Evolutionary conservation across 306 rosid species (phyloP).

Genomic region (Hippophae tibetana): DNA sequence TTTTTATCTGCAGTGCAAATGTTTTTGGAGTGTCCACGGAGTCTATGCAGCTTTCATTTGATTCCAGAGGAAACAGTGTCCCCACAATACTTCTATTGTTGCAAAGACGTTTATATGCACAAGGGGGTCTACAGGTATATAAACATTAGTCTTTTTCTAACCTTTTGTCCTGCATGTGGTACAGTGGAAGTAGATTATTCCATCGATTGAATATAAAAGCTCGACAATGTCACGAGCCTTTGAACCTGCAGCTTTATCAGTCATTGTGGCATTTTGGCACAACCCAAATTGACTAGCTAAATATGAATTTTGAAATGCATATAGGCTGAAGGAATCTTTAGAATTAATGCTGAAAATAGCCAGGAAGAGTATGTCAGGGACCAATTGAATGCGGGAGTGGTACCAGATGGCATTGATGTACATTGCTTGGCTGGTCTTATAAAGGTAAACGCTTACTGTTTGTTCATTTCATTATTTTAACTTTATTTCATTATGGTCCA

Average conservation of each 20-base stretch:
- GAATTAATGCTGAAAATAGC: slow-evolving; percentile 85
- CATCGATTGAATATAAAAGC: background rate
- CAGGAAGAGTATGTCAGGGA: slow-evolving; percentile 92
- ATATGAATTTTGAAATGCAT: slow-evolving; percentile 19
- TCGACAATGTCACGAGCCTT: background rate
- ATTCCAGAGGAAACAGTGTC: slow-evolving; percentile 93
- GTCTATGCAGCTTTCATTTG: slow-evolving; percentile 98
- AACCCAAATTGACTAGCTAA: background rate
- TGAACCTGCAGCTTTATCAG: background rate
- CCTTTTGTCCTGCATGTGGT: slow-evolving; percentile 4
- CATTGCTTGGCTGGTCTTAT: slow-evolving; percentile 96
- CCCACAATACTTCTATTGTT: slow-evolving; percentile 81
- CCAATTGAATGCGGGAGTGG: slow-evolving; percentile 72
- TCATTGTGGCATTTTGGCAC: background rate
- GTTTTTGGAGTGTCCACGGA: slow-evolving; percentile 98
- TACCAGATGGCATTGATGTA: slow-evolving; percentile 71
- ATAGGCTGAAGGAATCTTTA: slow-evolving; percentile 98
- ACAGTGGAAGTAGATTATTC: slow-evolving; percentile 7
- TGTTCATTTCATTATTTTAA: background rate
- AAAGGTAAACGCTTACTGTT: slow-evolving; percentile 39
- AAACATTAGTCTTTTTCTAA: slow-evolving; percentile 13
- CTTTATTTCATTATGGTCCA: background rate
- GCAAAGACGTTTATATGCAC: slow-evolving; percentile 82
- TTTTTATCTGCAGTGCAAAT: slow-evolving; percentile 51
- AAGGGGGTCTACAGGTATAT: slow-evolving; percentile 83